These are phyloP conservation scores for Cutaneotrichosporon daszewskae DNA, from an alignment of 1,284 basidiomycete genomes.

Conservation along the genomic window DNA sequence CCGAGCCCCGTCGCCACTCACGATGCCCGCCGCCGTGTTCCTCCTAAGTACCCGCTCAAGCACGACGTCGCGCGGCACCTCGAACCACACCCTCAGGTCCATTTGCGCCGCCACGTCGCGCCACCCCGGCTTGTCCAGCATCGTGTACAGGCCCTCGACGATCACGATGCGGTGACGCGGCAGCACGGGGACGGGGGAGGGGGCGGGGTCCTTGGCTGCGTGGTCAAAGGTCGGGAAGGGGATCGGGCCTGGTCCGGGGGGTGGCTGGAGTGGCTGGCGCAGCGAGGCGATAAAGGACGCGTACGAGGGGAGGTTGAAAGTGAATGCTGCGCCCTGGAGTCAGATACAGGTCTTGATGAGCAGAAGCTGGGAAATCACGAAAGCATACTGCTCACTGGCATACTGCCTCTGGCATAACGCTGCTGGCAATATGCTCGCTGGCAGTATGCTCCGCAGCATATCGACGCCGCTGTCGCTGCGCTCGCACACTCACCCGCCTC, in stretches of 20 bases:
- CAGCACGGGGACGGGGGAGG: slow-evolving; percentile 53
- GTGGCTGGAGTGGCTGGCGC: slow-evolving; percentile 52
- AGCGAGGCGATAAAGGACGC: slow-evolving; percentile 66
- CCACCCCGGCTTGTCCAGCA: slow-evolving; percentile 70
- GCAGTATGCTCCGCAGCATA: too few species aligned
- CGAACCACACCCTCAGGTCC: slow-evolving; percentile 74
- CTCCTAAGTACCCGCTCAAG: slow-evolving; percentile 58
- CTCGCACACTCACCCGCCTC: slow-evolving; percentile 49
- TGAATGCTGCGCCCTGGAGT: slow-evolving; percentile 48
- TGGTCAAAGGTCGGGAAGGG: slow-evolving; percentile 50
- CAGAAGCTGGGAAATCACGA: too few species aligned
- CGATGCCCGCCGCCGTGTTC: slow-evolving; percentile 36
- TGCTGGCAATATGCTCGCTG: too few species aligned
- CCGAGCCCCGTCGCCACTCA: slow-evolving; percentile 1
- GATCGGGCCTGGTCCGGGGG: slow-evolving; percentile 47
- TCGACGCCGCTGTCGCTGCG: not conserved
- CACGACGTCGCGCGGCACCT: slow-evolving; percentile 59
- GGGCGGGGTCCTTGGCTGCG: slow-evolving; percentile 51
- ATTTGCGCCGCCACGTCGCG: slow-evolving; percentile 58
- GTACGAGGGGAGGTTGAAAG: slow-evolving; percentile 54
- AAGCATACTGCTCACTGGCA: too few species aligned
- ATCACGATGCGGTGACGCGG: slow-evolving; percentile 67
- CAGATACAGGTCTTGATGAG: too few species aligned
- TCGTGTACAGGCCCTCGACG: slow-evolving; percentile 77
- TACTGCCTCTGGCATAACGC: too few species aligned